Base-by-base conservation (phyloP, 208 protist species). In the Porcisia deanei region DNA sequence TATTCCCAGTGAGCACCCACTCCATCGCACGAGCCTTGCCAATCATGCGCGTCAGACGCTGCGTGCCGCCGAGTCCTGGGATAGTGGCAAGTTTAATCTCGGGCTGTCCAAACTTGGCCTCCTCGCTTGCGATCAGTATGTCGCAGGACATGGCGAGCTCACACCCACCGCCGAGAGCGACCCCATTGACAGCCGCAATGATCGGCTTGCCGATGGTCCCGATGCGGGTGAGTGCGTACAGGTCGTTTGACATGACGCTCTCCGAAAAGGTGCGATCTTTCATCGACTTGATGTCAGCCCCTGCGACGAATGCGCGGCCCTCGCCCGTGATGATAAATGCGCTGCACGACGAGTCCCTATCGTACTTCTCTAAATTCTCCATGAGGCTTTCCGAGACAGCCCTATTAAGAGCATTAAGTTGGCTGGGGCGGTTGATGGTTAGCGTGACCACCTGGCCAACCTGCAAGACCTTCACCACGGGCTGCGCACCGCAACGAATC, bases 211-310 rank as follows among this genome's bases (percentile, higher is more conserved):
- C 76, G 41, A 97, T 79, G 0, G n/a, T 61, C 34, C 83, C 75
- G 1, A 98, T 58, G 25, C 79, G 84, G 39, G 87, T 75, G 53
- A 97, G 85, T n/a, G 85, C 71, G 34, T 37, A 55, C 54, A 99
- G 87, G 49, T 97, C 88, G 83, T 96, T 87, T 43, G 75, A 66
- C 47, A 88, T 83, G 70, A 97, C 85, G 43, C 86, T 83, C 12
- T 99, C 94, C 45, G 87, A 79, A 68, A 95, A 97, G 43, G 47
- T 87, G 65, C 82, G 72, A 18, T 87, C 77, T 60, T 79, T 73
- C 98, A 99, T 99, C 69, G 95, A 85, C 81, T 99, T 99, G 75
- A 99, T 99, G 82, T 99, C 97, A 3, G 98, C 98, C 59, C 98
- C 98, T 7, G 97, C 97, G 52, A 98, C 97, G 81, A 99, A 99